Evolutionary conservation across 805 yeast genomes (phyloP).

Genomic region (Kregervanrija fluxuum): DNA sequence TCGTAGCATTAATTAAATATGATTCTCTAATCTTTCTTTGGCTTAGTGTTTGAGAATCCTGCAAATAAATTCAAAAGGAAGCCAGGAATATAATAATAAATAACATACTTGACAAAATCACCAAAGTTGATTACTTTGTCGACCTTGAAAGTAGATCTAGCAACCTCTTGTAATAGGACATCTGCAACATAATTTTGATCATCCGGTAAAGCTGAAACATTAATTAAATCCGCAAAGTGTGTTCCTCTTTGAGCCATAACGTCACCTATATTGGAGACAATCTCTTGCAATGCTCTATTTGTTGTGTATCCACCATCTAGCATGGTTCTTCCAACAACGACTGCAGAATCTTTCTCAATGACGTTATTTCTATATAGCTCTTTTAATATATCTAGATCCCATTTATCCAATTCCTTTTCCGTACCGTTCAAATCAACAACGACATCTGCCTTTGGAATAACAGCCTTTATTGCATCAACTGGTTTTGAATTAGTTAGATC

Average conservation of each 20-base stretch:
- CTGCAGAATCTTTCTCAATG: constrained; percentile 1
- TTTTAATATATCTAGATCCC: constrained; percentile 6
- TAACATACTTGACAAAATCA: constrained; percentile 1
- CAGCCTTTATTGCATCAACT: not conserved
- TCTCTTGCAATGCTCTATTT: constrained; percentile 2
- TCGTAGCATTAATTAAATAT: not conserved
- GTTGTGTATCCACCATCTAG: not conserved
- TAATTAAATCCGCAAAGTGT: not conserved
- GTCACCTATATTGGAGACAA: not conserved
- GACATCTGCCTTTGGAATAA: not conserved
- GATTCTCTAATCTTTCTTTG: not conserved
- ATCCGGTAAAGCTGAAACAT: constrained; percentile 1
- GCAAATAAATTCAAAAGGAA: not conserved
- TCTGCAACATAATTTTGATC: constrained; percentile 6
- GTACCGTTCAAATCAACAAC: constrained; percentile 6
- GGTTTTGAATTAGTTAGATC: not conserved
- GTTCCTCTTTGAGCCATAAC: not conserved
- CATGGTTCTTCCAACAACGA: constrained; percentile 2
- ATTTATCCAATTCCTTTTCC: constrained; percentile 1
- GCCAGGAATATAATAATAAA: constrained; percentile 5
- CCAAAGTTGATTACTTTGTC: not conserved
- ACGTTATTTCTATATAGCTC: not conserved
- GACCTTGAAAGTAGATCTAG: constrained; percentile 3
- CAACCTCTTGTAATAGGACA: constrained; percentile 1
- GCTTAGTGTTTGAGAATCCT: not conserved